phyloP scores from a whole-genome alignment of 345 rosid species.

The Gossypioides kirkii region DNA sequence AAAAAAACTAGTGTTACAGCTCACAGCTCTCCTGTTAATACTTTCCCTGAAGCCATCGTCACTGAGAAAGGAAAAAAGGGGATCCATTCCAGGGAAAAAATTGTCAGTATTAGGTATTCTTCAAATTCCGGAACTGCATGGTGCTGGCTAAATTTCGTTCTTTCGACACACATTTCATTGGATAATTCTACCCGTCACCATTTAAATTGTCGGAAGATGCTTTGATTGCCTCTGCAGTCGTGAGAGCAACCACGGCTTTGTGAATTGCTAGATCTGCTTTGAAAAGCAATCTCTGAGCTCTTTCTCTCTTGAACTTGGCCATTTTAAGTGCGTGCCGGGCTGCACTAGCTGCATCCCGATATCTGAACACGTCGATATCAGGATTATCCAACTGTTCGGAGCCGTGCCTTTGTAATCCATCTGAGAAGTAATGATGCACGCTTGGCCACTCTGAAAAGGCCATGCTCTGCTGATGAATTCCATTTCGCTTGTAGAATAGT shows the following conservation, averaged over 20 bases:
- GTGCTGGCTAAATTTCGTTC: constrained; percentile 18
- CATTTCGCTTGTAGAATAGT: constrained; percentile 43
- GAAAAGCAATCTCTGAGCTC: constrained; percentile 67
- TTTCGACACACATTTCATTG: constrained; percentile 13
- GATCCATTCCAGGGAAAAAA: constrained; percentile 4
- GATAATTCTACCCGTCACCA: constrained; percentile 30
- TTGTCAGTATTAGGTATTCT: constrained; percentile 4
- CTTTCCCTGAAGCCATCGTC: not conserved
- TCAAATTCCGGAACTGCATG: not conserved
- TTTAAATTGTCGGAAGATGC: constrained; percentile 44
- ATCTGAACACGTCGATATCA: constrained; percentile 55
- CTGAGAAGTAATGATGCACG: constrained; percentile 30
- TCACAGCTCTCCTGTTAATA: not conserved
- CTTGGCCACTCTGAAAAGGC: constrained; percentile 49
- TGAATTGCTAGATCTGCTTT: constrained; percentile 83
- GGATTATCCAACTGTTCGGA: constrained; percentile 39
- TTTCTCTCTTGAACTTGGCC: constrained; percentile 81
- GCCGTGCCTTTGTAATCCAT: constrained; percentile 36
- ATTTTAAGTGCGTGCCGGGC: constrained; percentile 56
- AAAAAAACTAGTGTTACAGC: not conserved
- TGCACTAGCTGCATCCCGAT: constrained; percentile 70
- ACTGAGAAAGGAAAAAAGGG: not conserved
- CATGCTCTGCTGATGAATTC: constrained; percentile 36
- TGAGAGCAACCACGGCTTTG: constrained; percentile 83
- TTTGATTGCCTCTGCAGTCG: constrained; percentile 81